Percentiles rank a stretch among this genome's conserved stretches.
These are phyloP conservation scores for Colletotrichum spinosum DNA, from an alignment of 2,329 filamentous ascomycete species.

Conservation along the genomic window DNA sequence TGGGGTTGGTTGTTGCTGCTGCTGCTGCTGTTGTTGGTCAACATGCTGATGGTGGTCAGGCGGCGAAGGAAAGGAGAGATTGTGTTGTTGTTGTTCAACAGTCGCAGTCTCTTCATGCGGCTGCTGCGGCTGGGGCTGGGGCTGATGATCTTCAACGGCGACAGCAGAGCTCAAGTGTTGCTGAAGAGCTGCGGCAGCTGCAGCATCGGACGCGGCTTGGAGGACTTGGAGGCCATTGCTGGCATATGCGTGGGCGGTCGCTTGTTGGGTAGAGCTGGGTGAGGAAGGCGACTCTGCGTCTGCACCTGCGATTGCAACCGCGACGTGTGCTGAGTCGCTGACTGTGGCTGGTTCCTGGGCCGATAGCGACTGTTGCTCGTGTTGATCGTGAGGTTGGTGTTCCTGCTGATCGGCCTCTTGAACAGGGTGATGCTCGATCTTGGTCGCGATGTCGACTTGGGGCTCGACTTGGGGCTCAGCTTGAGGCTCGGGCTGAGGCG, in stretches of 20 bases:
- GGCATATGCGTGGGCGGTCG: constrained; percentile 56
- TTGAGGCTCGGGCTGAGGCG: too few species aligned
- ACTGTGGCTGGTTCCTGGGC: constrained; percentile 14
- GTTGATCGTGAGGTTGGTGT: too few species aligned
- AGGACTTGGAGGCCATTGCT: constrained; percentile 60
- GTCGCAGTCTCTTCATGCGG: constrained; percentile 8
- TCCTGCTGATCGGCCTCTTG: too few species aligned
- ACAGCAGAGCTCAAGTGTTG: constrained; percentile 45
- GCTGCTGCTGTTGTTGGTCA: constrained; percentile 31
- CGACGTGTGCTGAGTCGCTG: constrained; percentile 4
- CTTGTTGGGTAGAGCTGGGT: constrained; percentile 28
- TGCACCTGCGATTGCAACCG: constrained; percentile 34
- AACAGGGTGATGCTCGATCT: too few species aligned
- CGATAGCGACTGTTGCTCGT: too few species aligned
- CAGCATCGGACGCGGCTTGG: constrained; percentile 57
- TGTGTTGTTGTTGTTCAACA: constrained; percentile 16
- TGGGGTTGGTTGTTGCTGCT: constrained; percentile 34
- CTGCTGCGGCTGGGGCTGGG: constrained; percentile 5
- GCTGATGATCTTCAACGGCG: constrained; percentile 37
- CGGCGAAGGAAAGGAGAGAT: neutral
- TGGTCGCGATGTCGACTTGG: too few species aligned
- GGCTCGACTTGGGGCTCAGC: too few species aligned
- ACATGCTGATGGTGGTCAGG: constrained; percentile 9
- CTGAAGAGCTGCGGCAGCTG: constrained; percentile 51
- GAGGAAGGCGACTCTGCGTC: constrained; percentile 40